Evolutionary conservation across 345 rosid genomes (phyloP), one percentile per base, ranked within the genome.

Genomic region (Physaria fendleri): DNA sequence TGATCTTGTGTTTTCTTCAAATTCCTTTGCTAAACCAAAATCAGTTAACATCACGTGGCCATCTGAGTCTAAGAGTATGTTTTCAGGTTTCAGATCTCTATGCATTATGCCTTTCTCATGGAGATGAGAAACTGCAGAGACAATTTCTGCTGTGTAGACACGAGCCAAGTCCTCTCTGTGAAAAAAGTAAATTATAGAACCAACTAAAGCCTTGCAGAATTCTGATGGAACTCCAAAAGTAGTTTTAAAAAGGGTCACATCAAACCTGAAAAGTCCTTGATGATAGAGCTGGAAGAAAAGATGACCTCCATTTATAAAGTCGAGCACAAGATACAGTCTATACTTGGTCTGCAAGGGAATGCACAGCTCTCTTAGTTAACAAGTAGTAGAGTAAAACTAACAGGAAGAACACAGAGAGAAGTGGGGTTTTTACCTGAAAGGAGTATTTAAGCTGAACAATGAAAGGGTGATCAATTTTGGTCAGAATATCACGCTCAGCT

Each of bases 31-130:
- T 63, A 92, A 73, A 53, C 97, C 97, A 64, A 92, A 92, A 69
- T 92, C 97, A 43, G 97, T 88, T 74, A 86, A 64, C 84, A 81
- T 76, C 84, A 92, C 97, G 59, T 92, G 97, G 66, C 97, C 98
- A 54, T 92, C 93, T 17, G 75, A 82, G 71, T 79, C 91, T 79
- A 92, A 47, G 34, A 92, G 83, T 62, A 92, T 80, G 71, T 92
- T 92, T 78, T 92, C 98, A 7, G 98, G 98, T 73, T 92, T 92
- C 25, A 92, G 90, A 78, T 92, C 98, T 64, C 98, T 82, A 67
- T 92, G 98, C 98, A 92, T 92, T 52, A 92, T 80, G 64, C 95
- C 96, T 64, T 92, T 88, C 74, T 79, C 82, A 69, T 92, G 98
- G 60, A 92, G 95, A 71, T 92, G 97, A 24, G 85, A 71, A 27